phyloP scores from a whole-genome alignment of 2,329 filamentous ascomycete genomes.

The Beauveria caledonica region DNA sequence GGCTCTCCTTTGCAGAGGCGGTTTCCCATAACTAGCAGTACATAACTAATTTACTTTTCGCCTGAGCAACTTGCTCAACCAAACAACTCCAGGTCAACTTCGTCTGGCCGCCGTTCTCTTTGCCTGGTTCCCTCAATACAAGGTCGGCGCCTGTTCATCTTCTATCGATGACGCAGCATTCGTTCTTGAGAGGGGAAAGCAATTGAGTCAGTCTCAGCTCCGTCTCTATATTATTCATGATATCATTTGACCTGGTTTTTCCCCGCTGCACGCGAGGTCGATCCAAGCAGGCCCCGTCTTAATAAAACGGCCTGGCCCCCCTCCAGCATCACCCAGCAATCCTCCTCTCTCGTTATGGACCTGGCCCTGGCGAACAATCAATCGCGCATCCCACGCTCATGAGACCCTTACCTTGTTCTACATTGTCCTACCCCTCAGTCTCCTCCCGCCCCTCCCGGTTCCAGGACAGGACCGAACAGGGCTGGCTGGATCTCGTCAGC shows the following conservation, averaged over 20 bases:
- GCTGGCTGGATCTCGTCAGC: not conserved
- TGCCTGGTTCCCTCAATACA: not conserved
- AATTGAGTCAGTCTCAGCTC: not conserved
- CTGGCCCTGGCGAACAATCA: not conserved
- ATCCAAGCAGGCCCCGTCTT: conserved; percentile 6
- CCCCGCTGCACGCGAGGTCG: not conserved
- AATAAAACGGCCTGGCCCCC: conserved; percentile 5
- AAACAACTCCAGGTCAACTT: not conserved
- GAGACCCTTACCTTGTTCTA: not conserved
- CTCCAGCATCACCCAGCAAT: not conserved
- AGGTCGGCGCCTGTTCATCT: not conserved
- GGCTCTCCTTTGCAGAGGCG: not conserved
- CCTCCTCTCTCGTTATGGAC: not conserved
- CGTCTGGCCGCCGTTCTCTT: not conserved
- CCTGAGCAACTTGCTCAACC: no score
- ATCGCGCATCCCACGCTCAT: not conserved
- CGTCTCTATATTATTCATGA: not conserved
- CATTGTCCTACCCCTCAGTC: not conserved
- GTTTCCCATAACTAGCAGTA: no score
- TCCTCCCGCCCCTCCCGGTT: not conserved
- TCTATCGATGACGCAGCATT: not conserved
- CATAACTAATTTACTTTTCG: no score
- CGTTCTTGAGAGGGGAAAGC: not conserved
- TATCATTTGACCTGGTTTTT: not conserved
- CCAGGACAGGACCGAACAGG: not conserved